Percentiles rank a stretch among this genome's conserved stretches.
These are phyloP conservation scores for Kodamaea laetipori DNA, from an alignment of 805 yeast species.

Conservation along the genomic window DNA sequence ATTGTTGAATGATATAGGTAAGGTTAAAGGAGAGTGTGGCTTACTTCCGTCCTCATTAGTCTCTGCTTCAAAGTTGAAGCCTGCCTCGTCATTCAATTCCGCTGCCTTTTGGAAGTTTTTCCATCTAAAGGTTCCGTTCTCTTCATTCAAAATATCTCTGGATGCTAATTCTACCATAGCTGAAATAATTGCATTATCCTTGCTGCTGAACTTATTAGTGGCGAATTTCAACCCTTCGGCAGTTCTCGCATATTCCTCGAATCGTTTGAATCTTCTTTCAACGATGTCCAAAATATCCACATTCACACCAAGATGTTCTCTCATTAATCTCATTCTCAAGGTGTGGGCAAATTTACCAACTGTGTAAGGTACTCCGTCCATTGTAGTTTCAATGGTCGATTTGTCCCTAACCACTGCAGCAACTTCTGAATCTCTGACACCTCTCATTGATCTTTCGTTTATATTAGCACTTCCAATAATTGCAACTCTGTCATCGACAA, in stretches of 20 bases:
- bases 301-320: slow-evolving; percentile 95
- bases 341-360: slow-evolving; percentile 92
- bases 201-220: slow-evolving; percentile 41
- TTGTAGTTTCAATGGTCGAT: slow-evolving; percentile 63
- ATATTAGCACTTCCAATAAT: slow-evolving; percentile 97
- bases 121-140: slow-evolving; percentile 53
- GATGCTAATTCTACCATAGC: slow-evolving; percentile 78
- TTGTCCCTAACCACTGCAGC: slow-evolving; percentile 88
- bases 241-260: slow-evolving; percentile 49
- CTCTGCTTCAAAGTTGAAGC: slow-evolving; percentile 28
- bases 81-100: slow-evolving; percentile 14
- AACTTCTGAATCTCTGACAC: slow-evolving; percentile 90
- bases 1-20: slow-evolving; percentile 72
- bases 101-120: slow-evolving; percentile 28
- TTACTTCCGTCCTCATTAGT: slow-evolving; percentile 17
- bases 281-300: slow-evolving; percentile 82
- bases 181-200: slow-evolving; percentile 45
- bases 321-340: slow-evolving; percentile 85
- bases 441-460: slow-evolving; percentile 95
- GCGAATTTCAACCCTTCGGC: slow-evolving; percentile 46
- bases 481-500: slow-evolving; percentile 91
- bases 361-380: slow-evolving; percentile 79
- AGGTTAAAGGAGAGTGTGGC: slow-evolving; percentile 35
- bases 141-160: slow-evolving; percentile 59
- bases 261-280: slow-evolving; percentile 64